These are phyloP conservation scores for Luffa acutangula DNA, from an alignment of 306 rosid species.

Conservation along the genomic window DNA sequence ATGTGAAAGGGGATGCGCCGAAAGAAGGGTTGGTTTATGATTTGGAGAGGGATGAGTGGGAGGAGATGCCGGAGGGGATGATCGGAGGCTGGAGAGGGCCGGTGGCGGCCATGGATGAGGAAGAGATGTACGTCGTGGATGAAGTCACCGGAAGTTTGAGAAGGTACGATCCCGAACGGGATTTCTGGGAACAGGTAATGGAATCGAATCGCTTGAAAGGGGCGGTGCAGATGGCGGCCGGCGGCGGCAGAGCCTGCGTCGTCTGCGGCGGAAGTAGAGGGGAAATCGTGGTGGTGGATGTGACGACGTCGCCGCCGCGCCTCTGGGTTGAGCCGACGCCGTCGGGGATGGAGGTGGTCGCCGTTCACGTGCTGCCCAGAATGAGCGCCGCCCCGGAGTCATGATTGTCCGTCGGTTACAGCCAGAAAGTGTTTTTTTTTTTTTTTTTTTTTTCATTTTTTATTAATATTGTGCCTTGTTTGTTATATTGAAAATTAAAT, in stretches of 20 bases:
- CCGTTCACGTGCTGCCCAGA: conserved; percentile 60
- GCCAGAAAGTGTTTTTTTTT: not conserved
- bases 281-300: conserved; percentile 53
- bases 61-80: conserved; percentile 78
- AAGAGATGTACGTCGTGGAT: conserved; percentile 57
- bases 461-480: not conserved
- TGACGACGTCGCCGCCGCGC: conserved; percentile 20
- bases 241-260: conserved; percentile 44
- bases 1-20: conserved; percentile 46
- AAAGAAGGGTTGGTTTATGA: conserved; percentile 62
- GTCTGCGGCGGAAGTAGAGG: conserved; percentile 21
- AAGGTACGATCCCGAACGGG: conserved; percentile 27
- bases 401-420: not conserved
- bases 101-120: conserved; percentile 77
- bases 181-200: conserved; percentile 44
- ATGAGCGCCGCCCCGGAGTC: conserved; percentile 13
- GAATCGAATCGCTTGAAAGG: conserved; percentile 34
- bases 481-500: not conserved
- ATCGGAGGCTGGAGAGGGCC: conserved; percentile 74
- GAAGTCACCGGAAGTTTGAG: conserved; percentile 41
- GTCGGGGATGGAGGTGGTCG: conserved; percentile 40
- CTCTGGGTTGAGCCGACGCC: conserved; percentile 39
- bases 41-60: conserved; percentile 40
- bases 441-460: not conserved
- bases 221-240: conserved; percentile 55